Evolutionary conservation across 2,329 filamentous ascomycete species (phyloP), one percentile per base, ranked within the genome.

Genomic region (Pyrenophora tritici-repentis): DNA sequence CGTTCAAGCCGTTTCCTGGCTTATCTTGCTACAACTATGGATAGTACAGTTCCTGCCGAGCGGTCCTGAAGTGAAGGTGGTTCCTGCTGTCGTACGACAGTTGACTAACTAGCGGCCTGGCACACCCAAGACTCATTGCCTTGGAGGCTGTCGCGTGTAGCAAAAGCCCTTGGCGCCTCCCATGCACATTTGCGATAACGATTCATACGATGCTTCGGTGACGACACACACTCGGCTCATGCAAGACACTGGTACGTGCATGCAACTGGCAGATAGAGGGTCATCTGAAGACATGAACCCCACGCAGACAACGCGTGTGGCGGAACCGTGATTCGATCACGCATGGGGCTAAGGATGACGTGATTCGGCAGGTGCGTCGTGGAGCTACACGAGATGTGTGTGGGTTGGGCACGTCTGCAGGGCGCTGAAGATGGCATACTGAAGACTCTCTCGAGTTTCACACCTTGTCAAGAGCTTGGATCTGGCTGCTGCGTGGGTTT

Each of bases 321-420:
- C 13, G 16, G 38, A 35, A 41, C 41, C 44, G 41, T 45, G 38
- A 47, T 43, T 39, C 32, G 50, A 46, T 48, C 42, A 53, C 50
- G 42, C 42, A 49, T 43, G 42, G 26, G 40, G 32, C 53, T 42
- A 52, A 33, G 20, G 22, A 48, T 55, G 48, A 55, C 53, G 53
- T 56, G 50, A 48, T 47, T 24, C 9, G 26, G 10, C 26, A 29
- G 26, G 26, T 29, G 26, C 10, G 26, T 29, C 26, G 26, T 29
- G 2, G 26, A 29, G 26, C 9, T 16, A 29, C 42, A 13, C 7
- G 42, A 29, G 7, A 12, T 29, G 26, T 29, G 26, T 6, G 26
- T 24, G 22, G 22, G 22, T 24, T 24, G 22, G 22, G 22, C 22
- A 24, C 22, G 22, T 24, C 22, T 24, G 22, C 22, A 24, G 22